Evolutionary conservation across 192 early-diverging fungal species (phyloP).

Genomic region (Pilaira anomala): DNA sequence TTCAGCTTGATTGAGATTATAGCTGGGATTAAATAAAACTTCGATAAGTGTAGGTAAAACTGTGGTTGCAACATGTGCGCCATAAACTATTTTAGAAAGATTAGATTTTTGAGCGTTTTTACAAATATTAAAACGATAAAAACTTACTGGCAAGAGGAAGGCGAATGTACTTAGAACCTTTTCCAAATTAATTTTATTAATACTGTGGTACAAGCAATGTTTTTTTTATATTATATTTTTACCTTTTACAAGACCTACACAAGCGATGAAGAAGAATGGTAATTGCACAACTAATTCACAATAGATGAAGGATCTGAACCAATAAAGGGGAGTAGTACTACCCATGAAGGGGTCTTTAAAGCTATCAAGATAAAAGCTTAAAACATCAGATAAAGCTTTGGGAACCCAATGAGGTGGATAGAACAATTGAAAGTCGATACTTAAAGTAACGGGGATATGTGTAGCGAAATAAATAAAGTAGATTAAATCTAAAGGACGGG

Average conservation of each 20-base stretch:
- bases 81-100: slow-evolving; percentile 66
- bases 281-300: slow-evolving; percentile 64
- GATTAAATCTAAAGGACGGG: slow-evolving; percentile 53
- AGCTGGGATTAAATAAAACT: slow-evolving; percentile 43
- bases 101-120: no score
- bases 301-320: slow-evolving; percentile 64
- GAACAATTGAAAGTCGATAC: slow-evolving; percentile 56
- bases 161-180: slow-evolving; percentile 9
- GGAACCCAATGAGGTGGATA: slow-evolving; percentile 42
- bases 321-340: slow-evolving; percentile 39
- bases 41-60: slow-evolving; percentile 56
- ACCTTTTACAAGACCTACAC: slow-evolving; percentile 52
- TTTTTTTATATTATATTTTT: slow-evolving; percentile 7
- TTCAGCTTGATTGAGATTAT: slow-evolving; percentile 42
- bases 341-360: slow-evolving; percentile 65
- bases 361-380: slow-evolving; percentile 44
- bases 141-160: slow-evolving; percentile 18
- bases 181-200: background rate
- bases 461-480: slow-evolving; percentile 65
- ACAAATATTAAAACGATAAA: no score
- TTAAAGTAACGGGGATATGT: slow-evolving; percentile 69
- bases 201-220: background rate
- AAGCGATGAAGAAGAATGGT: slow-evolving; percentile 67
- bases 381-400: slow-evolving; percentile 31
- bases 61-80: slow-evolving; percentile 72